These are phyloP conservation scores for Penicillium sp. DNA, from an alignment of 2,329 filamentous ascomycete species.

Conservation along the genomic window DNA sequence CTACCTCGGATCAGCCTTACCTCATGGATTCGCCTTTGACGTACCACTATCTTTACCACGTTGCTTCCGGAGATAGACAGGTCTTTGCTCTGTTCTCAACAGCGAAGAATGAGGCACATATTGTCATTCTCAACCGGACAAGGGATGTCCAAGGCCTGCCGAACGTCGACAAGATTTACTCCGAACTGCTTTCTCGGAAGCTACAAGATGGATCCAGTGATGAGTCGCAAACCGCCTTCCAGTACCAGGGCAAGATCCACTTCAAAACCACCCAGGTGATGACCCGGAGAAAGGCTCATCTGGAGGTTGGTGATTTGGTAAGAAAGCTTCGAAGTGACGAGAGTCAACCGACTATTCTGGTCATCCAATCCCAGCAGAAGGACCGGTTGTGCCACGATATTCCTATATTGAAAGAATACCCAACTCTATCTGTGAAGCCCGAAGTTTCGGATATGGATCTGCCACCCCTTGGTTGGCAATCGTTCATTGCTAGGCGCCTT, in stretches of 20 bases:
- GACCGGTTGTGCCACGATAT: conserved; percentile 81
- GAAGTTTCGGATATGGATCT: conserved; percentile 82
- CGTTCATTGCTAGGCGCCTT: conserved; percentile 79
- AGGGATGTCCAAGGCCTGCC: conserved; percentile 83
- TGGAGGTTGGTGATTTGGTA: conserved; percentile 82
- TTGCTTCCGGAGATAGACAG: conserved; percentile 84
- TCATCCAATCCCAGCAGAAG: conserved; percentile 86
- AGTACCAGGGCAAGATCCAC: conserved; percentile 80
- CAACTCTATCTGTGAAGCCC: conserved; percentile 75
- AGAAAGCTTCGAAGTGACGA: conserved; percentile 91
- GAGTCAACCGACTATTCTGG: conserved; percentile 73
- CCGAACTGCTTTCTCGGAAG: conserved; percentile 65
- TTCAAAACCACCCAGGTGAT: conserved; percentile 88
- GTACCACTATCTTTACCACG: conserved; percentile 91
- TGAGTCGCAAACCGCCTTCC: conserved; percentile 76
- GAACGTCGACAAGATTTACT: conserved; percentile 85
- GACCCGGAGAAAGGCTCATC: conserved; percentile 81
- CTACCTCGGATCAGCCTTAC: conserved; percentile 69
- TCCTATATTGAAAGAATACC: conserved; percentile 78
- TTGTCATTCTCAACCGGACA: conserved; percentile 82
- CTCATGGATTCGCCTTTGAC: conserved; percentile 71
- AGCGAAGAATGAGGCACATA: conserved; percentile 72
- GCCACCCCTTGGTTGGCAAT: conserved; percentile 91
- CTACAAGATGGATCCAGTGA: conserved; percentile 66
- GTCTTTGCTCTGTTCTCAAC: conserved; percentile 94